Evolutionary conservation across 768 basidiomycete species (phyloP).

Genomic region (Tulasnella calospora): DNA sequence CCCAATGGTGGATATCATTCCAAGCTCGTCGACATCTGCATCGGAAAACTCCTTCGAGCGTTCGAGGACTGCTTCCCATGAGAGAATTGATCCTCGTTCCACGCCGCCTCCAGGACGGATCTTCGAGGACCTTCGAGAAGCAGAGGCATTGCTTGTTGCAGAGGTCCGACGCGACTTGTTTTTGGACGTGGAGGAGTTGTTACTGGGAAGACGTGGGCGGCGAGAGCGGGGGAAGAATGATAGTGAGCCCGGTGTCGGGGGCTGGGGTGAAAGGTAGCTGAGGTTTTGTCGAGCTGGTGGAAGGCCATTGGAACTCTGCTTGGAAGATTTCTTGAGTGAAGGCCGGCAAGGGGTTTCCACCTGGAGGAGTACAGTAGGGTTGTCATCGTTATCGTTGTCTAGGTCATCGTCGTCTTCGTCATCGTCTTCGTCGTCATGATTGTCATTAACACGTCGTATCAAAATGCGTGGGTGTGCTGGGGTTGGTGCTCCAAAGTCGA

Average conservation of each 20-base stretch:
- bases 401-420: constrained; percentile 19
- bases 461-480: constrained; percentile 8
- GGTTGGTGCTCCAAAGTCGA: constrained; percentile 17
- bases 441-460: background rate
- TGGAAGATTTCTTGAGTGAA: background rate
- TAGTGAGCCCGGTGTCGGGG: constrained; percentile 2
- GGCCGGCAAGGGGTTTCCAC: constrained; percentile 10
- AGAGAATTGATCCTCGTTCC: constrained; percentile 17
- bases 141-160: background rate
- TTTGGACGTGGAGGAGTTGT: background rate
- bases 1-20: constrained; percentile 14
- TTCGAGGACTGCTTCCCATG: constrained; percentile 18
- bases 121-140: constrained; percentile 4
- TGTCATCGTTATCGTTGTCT: constrained; percentile 16
- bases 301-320: background rate
- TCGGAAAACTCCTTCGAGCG: constrained; percentile 19
- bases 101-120: background rate
- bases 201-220: background rate
- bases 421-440: constrained; percentile 6
- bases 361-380: constrained; percentile 5
- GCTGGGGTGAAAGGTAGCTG: constrained; percentile 15
- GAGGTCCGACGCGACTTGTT: background rate
- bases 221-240: background rate
- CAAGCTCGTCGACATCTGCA: constrained; percentile 9
- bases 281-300: constrained; percentile 3